A percentile compares a stretch with the other conserved stretches of the same genome.
phyloP scores from a whole-genome alignment of 768 basidiomycete species.

The Mycena filopes region DNA sequence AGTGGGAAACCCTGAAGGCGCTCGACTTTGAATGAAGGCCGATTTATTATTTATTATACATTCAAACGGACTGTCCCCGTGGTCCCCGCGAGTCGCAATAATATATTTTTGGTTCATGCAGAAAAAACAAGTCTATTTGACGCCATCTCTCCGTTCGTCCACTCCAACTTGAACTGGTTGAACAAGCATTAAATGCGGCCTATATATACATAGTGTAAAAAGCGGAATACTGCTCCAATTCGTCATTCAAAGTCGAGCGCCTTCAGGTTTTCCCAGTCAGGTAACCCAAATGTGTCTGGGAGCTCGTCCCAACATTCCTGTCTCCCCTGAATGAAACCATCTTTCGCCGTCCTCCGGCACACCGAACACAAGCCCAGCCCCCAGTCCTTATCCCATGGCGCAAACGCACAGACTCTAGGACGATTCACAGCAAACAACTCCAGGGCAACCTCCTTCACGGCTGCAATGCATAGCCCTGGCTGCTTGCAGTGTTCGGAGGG shows the following conservation, averaged over 20 bases:
- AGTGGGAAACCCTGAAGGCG: constrained; percentile 15
- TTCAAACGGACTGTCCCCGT: too few species aligned
- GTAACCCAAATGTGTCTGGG: constrained; percentile 9
- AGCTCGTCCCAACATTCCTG: constrained; percentile 13
- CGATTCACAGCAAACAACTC: background rate
- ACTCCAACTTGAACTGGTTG: too few species aligned
- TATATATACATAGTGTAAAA: too few species aligned
- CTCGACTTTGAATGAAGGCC: constrained; percentile 20
- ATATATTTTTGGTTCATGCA: too few species aligned
- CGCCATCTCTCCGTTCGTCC: too few species aligned
- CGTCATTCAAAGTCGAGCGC: constrained; percentile 17
- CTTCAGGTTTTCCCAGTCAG: constrained; percentile 14
- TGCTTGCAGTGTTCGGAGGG: background rate
- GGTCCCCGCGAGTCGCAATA: too few species aligned
- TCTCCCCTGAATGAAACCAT: background rate
- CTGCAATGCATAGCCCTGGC: background rate
- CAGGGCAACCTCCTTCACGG: background rate
- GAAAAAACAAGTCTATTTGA: too few species aligned
- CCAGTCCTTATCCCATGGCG: constrained; percentile 6
- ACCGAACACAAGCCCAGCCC: background rate
- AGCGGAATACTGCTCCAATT: too few species aligned
- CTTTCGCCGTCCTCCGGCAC: background rate
- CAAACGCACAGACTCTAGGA: background rate
- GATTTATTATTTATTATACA: too few species aligned
- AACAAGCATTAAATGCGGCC: too few species aligned